These are phyloP conservation scores for Solanum habrochaites DNA, from an alignment of 257 asterid genomes.

Conservation along the genomic window DNA sequence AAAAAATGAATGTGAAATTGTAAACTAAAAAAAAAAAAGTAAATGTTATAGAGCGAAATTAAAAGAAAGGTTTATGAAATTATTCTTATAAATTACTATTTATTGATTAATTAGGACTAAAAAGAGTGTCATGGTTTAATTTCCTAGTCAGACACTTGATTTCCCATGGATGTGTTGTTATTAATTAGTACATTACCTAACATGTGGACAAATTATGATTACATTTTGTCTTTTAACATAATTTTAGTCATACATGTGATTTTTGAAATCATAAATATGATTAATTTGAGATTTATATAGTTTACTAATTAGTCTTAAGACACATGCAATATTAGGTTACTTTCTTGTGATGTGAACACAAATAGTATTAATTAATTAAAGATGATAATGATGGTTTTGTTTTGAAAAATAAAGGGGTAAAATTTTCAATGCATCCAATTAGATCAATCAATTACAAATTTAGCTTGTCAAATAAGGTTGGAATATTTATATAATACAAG, in stretches of 20 bases:
- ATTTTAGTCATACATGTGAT: not conserved
- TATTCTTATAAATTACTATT: not conserved
- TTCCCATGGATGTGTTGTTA: not conserved
- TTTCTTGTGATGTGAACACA: not conserved
- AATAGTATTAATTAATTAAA: not conserved
- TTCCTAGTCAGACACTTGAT: not conserved
- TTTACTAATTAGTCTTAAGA: not conserved
- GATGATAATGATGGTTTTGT: not conserved
- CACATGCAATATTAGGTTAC: not conserved
- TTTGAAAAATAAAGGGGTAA: not conserved
- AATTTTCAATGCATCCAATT: not conserved
- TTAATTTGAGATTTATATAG: not conserved
- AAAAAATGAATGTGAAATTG: too few species aligned
- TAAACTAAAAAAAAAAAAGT: too few species aligned
- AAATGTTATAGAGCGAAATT: too few species aligned
- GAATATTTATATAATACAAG: not conserved
- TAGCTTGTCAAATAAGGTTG: not conserved
- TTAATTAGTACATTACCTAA: not conserved
- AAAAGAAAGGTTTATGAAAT: fast-evolving
- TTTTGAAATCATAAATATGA: not conserved
- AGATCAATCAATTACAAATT: not conserved
- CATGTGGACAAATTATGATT: not conserved
- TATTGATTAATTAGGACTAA: not conserved
- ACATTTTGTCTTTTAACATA: not conserved
- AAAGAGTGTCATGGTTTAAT: not conserved